Conservation (phyloP, 2,329 filamentous ascomycete species). For the Ophiostoma ulmi region DNA sequence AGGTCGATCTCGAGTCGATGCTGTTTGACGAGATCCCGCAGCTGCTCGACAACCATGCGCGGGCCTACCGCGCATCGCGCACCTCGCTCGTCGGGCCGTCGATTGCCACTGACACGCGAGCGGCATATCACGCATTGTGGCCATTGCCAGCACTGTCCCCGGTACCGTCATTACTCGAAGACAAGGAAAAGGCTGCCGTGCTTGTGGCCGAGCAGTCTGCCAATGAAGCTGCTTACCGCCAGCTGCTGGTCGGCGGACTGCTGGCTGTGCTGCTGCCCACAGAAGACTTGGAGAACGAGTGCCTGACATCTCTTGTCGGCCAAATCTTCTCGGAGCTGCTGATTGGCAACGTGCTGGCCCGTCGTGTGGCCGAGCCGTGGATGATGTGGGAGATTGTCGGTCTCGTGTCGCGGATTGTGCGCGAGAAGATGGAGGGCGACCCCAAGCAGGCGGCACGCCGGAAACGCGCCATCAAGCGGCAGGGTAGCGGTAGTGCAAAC, state of each 20-base stretch:
- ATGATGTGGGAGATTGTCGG: constrained; percentile 79
- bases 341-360: constrained; percentile 72
- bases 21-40: constrained; percentile 83
- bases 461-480: background rate
- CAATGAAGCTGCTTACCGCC: constrained; percentile 79
- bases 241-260: constrained; percentile 77
- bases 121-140: constrained; percentile 77
- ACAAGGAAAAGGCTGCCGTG: background rate
- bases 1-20: constrained; percentile 76
- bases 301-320: constrained; percentile 73
- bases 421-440: constrained; percentile 29
- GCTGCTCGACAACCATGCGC: constrained; percentile 71
- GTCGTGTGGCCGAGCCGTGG: constrained; percentile 80
- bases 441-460: background rate
- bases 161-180: constrained; percentile 46
- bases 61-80: constrained; percentile 69
- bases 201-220: constrained; percentile 55
- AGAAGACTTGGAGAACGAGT: constrained; percentile 85
- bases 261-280: constrained; percentile 82
- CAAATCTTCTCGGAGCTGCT: constrained; percentile 90
- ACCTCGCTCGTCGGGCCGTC: constrained; percentile 53
- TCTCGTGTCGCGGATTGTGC: constrained; percentile 54
- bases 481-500: background rate
- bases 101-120: constrained; percentile 56
- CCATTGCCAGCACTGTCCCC: constrained; percentile 78